These are phyloP conservation scores for Colletotrichum echinochloae DNA, from an alignment of 2,329 filamentous ascomycete genomes.

Conservation along the genomic window DNA sequence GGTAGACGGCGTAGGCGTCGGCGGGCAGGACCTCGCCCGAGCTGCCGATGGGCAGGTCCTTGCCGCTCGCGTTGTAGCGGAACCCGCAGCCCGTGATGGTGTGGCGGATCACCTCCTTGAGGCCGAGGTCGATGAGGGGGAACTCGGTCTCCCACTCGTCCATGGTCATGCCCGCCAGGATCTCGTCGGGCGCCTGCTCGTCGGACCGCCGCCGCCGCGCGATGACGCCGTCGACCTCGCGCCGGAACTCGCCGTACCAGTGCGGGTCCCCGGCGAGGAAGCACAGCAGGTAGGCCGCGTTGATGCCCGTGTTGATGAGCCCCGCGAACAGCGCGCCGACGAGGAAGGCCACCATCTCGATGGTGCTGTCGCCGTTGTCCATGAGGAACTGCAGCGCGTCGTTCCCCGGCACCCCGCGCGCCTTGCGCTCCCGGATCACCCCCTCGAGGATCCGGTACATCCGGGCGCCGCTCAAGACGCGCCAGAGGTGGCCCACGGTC, in stretches of 20 bases:
- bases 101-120: slow-evolving; percentile 66
- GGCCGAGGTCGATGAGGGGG: slow-evolving; percentile 61
- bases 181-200: slow-evolving; percentile 49
- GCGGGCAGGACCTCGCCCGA: slow-evolving; percentile 63
- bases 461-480: slow-evolving; percentile 57
- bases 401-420: slow-evolving; percentile 54
- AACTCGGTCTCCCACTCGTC: slow-evolving; percentile 69
- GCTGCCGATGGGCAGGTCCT: slow-evolving; percentile 57
- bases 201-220: slow-evolving; percentile 53
- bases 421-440: slow-evolving; percentile 60
- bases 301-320: slow-evolving; percentile 68
- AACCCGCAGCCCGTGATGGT: slow-evolving; percentile 61
- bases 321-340: slow-evolving; percentile 67
- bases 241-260: slow-evolving; percentile 59
- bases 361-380: slow-evolving; percentile 60
- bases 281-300: slow-evolving; percentile 64
- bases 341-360: slow-evolving; percentile 60
- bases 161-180: slow-evolving; percentile 58
- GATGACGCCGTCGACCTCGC: slow-evolving; percentile 61
- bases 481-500: slow-evolving; percentile 55
- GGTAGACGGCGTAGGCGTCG: slow-evolving; percentile 60
- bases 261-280: slow-evolving; percentile 60
- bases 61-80: slow-evolving; percentile 62
- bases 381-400: slow-evolving; percentile 67
- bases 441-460: slow-evolving; percentile 62